A percentile compares a stretch with the other conserved stretches of the same genome.
Evolutionary conservation across 148 eudicot genomes (phyloP).

Genomic region (Cornus suecica): DNA sequence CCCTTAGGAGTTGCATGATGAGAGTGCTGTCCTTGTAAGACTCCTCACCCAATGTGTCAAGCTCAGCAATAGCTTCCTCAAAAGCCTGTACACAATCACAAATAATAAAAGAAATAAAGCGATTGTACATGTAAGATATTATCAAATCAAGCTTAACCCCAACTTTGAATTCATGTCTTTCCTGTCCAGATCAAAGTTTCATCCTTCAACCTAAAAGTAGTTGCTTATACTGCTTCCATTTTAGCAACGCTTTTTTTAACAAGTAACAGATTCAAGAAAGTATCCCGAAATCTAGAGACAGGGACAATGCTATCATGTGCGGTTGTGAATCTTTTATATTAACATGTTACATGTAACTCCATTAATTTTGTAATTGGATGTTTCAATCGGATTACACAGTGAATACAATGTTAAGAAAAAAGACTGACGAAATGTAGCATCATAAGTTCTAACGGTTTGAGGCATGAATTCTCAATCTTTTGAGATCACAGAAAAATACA

Average conservation of each 20-base stretch:
- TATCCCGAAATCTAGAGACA: no score
- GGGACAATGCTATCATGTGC: no score
- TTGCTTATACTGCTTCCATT: no score
- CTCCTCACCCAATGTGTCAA: constrained; percentile 27
- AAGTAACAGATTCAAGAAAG: no score
- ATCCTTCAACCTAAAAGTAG: no score
- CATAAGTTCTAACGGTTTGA: background rate
- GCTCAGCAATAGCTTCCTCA: constrained; percentile 29
- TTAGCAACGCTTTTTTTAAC: no score
- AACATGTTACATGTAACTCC: background rate
- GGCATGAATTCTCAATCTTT: background rate
- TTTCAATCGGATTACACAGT: no score
- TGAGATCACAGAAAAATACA: background rate
- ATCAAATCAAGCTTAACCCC: background rate
- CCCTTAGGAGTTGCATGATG: constrained; percentile 26
- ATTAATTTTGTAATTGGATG: background rate
- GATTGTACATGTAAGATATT: background rate
- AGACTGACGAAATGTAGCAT: background rate
- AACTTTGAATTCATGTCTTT: background rate
- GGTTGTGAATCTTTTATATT: background rate
- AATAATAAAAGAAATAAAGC: background rate
- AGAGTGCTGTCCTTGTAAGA: constrained; percentile 28
- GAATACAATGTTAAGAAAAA: no score
- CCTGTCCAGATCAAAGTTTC: background rate
- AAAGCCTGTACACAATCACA: constrained; percentile 11